Base-by-base conservation (phyloP, 2,329 filamentous ascomycete genomes). In the Aspergillus bombycis region DNA sequence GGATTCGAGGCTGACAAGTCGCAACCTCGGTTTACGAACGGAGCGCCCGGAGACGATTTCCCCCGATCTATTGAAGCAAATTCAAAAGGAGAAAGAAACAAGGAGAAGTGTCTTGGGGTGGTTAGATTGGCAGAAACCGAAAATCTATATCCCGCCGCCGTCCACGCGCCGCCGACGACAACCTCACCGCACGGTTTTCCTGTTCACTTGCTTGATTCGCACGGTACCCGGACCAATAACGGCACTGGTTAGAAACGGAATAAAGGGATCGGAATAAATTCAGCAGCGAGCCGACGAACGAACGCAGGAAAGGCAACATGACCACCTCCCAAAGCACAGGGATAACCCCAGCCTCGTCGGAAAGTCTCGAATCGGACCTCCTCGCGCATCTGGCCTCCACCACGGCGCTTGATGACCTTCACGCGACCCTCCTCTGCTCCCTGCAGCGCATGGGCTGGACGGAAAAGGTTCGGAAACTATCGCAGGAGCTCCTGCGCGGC, bases 391-490 rank as follows among this genome's bases (percentile, higher is more conserved):
- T 87, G 46, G 78, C 81, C 57, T 73, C 77, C 65, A 79, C 79
- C 38, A 78, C 79, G 70, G 81, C 83, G 60, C 83, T 88, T 67
- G 81, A 82, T 70, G 82, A 83, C 70, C 85, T 89, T 50, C 85
- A 88, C 70, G 70, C 77, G 43, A 80, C 82, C 1, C 80, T 89
- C 30, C 79, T 83, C 63, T 81, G 86, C 70, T 81, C 83, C 26
- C 81, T 89, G 12, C 83, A 86, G 69, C 80, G 84, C 59, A 76
- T 79, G n/a, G 86, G 86, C 68, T 89, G 86, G 86, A 84, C 84
- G 48, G 81, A 86, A 68, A 80, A 80, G 32, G 79, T 89, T 64
- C 83, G 83, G 62, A 78, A 77, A 54, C 83, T 88, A 64, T 80
- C 86, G 21, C 82, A 83, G 54, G 79, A 84, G 61, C 80, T 89